Evolutionary conservation across 139 green algal species (phyloP), one percentile per base, ranked within the genome.

Genomic region (Picochlorum sp.): DNA sequence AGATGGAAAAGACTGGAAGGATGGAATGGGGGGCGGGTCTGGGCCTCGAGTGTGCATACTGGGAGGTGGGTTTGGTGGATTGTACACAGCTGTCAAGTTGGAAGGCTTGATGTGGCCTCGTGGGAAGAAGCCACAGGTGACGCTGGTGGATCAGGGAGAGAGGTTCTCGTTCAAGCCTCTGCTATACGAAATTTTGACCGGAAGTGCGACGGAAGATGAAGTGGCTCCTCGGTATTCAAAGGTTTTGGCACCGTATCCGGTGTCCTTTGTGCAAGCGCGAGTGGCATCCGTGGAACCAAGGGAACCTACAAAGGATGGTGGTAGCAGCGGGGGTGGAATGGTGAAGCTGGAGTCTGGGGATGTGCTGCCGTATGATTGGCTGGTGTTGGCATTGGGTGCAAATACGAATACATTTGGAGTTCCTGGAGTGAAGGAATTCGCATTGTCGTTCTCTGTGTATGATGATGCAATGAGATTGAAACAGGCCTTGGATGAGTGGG

Each of bases 101-200:
- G 77, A 93, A 29, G 64, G 61, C 35, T 68, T 99, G 40, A 74
- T 91, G 45, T 98, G 93, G 93, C 85, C 88, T 0, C 62, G 75
- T 12, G 75, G 78, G 50, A 85, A 61, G n/a, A 89, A 84, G 65
- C 89, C 87, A 4, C 70, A 84, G 73, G 86, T 85, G 24, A 91
- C 85, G 7, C 63, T 99, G 1, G 80, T 99, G 22, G 93, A 99
- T 73, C 74, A 91, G 63, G 74, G 47, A 6, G 91, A 98, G 7
- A 70, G 79, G 16, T 99, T 98, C 70, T 74, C 94, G 6, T 99
- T 99, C 80, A 99, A 99, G 77, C 93, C 93, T 25, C 65, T 99
- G 78, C 75, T 99, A 55, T 99, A 99, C 68, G 93, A 99, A 77
- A 77, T 98, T 35, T 55, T 99, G 14, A 88, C 77, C 29, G 83